Evolutionary conservation across 176 grass and related monocot genomes (phyloP), one percentile per base, ranked within the genome.

Genomic region (Phoenix roebelenii): DNA sequence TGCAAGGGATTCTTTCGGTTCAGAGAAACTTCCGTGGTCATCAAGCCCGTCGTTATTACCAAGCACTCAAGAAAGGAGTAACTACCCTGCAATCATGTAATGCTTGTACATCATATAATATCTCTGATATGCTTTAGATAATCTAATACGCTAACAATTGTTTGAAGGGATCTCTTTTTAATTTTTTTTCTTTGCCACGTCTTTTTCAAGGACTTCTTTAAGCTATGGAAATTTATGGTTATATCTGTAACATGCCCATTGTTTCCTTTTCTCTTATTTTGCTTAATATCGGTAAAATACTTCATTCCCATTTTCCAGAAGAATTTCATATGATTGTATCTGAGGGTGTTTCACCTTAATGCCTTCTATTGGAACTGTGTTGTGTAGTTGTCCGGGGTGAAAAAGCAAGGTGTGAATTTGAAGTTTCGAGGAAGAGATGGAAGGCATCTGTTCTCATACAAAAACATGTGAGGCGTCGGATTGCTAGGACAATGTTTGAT

Each of bases 31-130:
- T 81, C 51, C 87, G 93, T 18, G 66, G 87, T 23, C 71, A 80
- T 59, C 72, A 49, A 65, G 67, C 63, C 72, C 84, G 73, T 35
- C 29, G 25, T 29, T 39, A 75, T 52, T 92, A 92, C 63, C 72
- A 73, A 49, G 76, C 66, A 66, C 79, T 98, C 20, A 92, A 66
- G 80, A 80, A 77, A 85, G 84, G 81, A 54, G 81, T 78, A 57
- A 78, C 72, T 35, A 30, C 56, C 59, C 79, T 98, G 79, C 93
- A 98, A 56, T 89, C 93, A 81, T 92, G 93, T 98, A 83, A 79
- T 52, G 51, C 48, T 24, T 22, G 35, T 44, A 14, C 10, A 44
- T 44, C 35, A 2, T 44, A 12, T 44, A 44, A 44, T 35, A 35
- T 44, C 7, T 44, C 35, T 44, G 35, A 44, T 14, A 1, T 44